A percentile compares a stretch with the other conserved stretches of the same genome.
Conservation (phyloP, 257 asterid genomes). For the Gardenia jasminoides region DNA sequence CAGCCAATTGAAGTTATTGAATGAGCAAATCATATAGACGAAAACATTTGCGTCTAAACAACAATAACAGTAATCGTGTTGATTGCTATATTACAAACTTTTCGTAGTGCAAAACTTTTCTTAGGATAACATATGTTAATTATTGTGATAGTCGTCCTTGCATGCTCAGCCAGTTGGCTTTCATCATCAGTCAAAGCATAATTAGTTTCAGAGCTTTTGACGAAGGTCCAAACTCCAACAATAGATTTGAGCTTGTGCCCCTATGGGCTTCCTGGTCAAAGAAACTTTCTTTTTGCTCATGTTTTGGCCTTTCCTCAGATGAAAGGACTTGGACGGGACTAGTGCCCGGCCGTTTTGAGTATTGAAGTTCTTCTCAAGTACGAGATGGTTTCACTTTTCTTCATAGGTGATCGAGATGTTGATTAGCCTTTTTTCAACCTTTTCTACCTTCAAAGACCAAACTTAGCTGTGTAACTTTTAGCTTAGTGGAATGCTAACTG, state of each 20-base stretch:
- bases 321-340: not conserved
- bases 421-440: not conserved
- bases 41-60: not conserved
- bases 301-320: not conserved
- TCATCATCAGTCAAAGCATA: not conserved
- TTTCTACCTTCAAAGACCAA: not conserved
- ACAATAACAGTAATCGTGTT: not conserved
- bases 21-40: not conserved
- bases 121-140: not conserved
- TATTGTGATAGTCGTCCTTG: not conserved
- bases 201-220: not conserved
- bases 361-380: not conserved
- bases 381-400: not conserved
- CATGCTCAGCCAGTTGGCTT: not conserved
- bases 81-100: not conserved
- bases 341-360: not conserved
- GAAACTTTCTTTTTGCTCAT: not conserved
- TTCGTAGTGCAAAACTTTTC: not conserved
- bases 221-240: not conserved
- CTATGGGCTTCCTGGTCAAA: not conserved
- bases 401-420: not conserved
- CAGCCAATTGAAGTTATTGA: not conserved
- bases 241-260: not conserved
- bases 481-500: not conserved
- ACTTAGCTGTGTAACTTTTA: not conserved